Evolutionary conservation across 2,329 filamentous ascomycete species (phyloP).

Genomic region (Cadophora gregata): DNA sequence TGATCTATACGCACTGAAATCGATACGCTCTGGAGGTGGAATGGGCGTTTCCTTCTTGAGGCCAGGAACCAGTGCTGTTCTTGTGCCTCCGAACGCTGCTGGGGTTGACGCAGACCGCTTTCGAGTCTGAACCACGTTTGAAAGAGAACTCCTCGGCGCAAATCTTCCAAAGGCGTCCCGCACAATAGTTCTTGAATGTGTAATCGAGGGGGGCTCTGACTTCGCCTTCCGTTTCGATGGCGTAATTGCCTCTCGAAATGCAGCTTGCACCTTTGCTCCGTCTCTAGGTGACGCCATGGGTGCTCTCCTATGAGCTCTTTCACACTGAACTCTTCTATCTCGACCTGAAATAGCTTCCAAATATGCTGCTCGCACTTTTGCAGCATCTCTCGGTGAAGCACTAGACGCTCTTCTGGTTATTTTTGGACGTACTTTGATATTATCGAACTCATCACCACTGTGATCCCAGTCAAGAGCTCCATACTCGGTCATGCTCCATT

Average conservation of each 20-base stretch:
- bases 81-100: not conserved
- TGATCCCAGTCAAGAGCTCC: constrained; percentile 32
- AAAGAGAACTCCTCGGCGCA: not conserved
- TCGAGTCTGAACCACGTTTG: not conserved
- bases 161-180: constrained; percentile 22
- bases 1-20: not conserved
- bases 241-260: not conserved
- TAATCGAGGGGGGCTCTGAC: not conserved
- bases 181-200: not conserved
- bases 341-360: not conserved
- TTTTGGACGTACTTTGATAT: constrained; percentile 26
- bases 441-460: constrained; percentile 27
- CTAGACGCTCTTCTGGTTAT: constrained; percentile 20
- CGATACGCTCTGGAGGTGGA: constrained; percentile 12
- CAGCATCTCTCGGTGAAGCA: constrained; percentile 15
- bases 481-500: constrained; percentile 26
- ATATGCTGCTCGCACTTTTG: constrained; percentile 15
- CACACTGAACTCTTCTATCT: not conserved
- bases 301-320: constrained; percentile 17
- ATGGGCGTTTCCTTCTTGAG: constrained; percentile 20
- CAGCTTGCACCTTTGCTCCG: constrained; percentile 5
- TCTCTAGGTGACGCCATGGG: constrained; percentile 14
- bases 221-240: not conserved
- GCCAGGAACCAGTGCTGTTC: not conserved
- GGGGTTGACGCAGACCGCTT: not conserved